A percentile compares a stretch with the other conserved stretches of the same genome.
Conservation (phyloP, 768 basidiomycete genomes). For the Kwoniella sp. region DNA sequence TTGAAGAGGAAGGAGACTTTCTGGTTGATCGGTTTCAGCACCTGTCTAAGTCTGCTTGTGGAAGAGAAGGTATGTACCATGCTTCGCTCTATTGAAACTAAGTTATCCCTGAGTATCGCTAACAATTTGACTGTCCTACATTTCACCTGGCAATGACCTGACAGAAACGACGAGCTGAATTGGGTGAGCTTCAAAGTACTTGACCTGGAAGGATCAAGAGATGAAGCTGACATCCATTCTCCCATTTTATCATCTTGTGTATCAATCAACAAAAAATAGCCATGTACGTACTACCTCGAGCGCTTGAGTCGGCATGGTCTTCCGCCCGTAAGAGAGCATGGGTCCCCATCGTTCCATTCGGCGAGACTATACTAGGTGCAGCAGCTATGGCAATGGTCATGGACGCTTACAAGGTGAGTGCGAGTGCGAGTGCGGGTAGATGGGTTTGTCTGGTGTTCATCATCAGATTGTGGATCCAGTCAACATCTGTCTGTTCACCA, state of each 20-base stretch:
- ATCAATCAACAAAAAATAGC: too few species aligned
- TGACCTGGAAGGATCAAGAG: too few species aligned
- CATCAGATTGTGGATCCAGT: too few species aligned
- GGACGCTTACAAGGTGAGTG: conserved; percentile 59
- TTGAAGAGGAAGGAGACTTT: conserved; percentile 72
- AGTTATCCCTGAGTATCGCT: too few species aligned
- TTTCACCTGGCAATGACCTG: background rate
- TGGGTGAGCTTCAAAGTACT: conserved; percentile 85
- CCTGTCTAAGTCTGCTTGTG: conserved; percentile 77
- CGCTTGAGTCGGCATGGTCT: conserved; percentile 85
- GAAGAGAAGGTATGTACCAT: conserved; percentile 66
- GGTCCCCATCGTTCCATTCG: conserved; percentile 61
- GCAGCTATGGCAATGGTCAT: conserved; percentile 90
- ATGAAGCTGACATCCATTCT: conserved; percentile 21
- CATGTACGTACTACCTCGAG: conserved; percentile 70
- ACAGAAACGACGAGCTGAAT: conserved; percentile 74
- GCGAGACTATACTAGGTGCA: conserved; percentile 61
- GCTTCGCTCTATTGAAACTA: too few species aligned
- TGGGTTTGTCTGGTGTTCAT: too few species aligned
- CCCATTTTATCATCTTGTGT: too few species aligned
- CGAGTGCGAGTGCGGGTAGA: too few species aligned
- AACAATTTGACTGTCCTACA: background rate
- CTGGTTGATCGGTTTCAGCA: conserved; percentile 71
- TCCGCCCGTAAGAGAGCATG: conserved; percentile 73
- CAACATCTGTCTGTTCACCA: background rate